Base-by-base conservation (phyloP, 192 early-diverging fungal genomes). In the Dimargaris xerosporica region DNA sequence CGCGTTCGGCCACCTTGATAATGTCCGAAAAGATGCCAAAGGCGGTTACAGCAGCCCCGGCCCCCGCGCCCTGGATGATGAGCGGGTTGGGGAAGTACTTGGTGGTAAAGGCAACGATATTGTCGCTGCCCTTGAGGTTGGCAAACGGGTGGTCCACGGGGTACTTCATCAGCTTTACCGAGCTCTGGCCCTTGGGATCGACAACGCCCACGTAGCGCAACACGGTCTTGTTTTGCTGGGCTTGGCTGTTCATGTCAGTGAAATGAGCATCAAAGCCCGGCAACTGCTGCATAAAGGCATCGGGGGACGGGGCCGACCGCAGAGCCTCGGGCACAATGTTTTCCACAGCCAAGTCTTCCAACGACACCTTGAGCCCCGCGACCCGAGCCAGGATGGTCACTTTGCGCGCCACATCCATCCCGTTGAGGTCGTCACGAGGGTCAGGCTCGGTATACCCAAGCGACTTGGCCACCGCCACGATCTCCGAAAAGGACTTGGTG, bases 391-490 rank as follows among this genome's bases (percentile, higher is more conserved):
- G 78, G 50, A 99, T 99, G 9, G 73, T 69, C 50, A 91, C 89
- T 75, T 99, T 99, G 61, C 94, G 89, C n/a, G 92, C 94, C 29
- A 99, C 93, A 67, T 99, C 96, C 89, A 99, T 86, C 31, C 94
- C 96, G 66, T 99, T 99, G 62, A 99, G 80, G 65, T 99, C 96
- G 67, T 99, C 96, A 47, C 96, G 79, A 29, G 96, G 96, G 70
- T 99, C 96, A 31, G 96, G 96, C 66, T 99, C 96, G 30, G 96
- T 99, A 73, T 94, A 99, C 4, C 96, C 96, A 44, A 85, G 79
- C 29, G 85, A 84, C 73, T 92, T 97, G 60, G 94, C 96, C 28
- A 85, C 85, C 62, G 76, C 69, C 56, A 99, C 96, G 64, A 88
- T 90, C 44, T 87, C 83, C 10, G 93, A 94, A 75, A 99, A 99